A percentile compares a stretch with the other conserved stretches of the same genome.
phyloP scores from a whole-genome alignment of 768 basidiomycete species.

The Hysterangium stoloniferum region DNA sequence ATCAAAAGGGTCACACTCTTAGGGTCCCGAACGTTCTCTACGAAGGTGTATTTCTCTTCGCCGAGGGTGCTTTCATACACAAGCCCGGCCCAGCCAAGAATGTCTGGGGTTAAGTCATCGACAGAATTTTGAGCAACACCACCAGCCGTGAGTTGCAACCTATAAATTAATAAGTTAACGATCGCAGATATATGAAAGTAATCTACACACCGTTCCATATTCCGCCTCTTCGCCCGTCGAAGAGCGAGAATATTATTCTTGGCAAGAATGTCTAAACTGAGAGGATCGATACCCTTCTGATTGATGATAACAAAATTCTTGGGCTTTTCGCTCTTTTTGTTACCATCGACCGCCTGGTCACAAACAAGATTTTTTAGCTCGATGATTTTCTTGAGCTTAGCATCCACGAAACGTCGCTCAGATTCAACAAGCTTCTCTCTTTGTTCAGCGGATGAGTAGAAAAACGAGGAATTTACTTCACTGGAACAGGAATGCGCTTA shows the following conservation, averaged over 20 bases:
- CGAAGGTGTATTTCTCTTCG: slow-evolving; percentile 97
- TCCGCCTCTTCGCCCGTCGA: slow-evolving; percentile 91
- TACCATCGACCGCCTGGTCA: slow-evolving; percentile 80
- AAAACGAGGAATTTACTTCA: slow-evolving; percentile 99
- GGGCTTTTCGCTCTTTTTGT: slow-evolving; percentile 52
- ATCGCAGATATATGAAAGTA: slow-evolving; percentile 8
- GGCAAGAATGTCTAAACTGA: slow-evolving; percentile 90
- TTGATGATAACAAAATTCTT: slow-evolving; percentile 94
- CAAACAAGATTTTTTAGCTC: slow-evolving; percentile 95
- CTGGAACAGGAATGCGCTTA: slow-evolving; percentile 34
- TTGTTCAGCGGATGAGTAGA: slow-evolving; percentile 97
- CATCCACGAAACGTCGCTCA: slow-evolving; percentile 89
- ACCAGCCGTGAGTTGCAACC: slow-evolving; percentile 89
- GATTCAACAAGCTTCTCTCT: slow-evolving; percentile 98
- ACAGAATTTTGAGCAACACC: slow-evolving; percentile 97
- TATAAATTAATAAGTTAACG: slow-evolving; percentile 24
- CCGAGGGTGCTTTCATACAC: slow-evolving; percentile 99
- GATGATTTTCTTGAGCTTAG: slow-evolving; percentile 90
- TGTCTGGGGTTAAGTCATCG: slow-evolving; percentile 85
- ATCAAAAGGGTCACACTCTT: slow-evolving; percentile 94
- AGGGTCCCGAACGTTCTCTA: slow-evolving; percentile 93
- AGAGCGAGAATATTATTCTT: slow-evolving; percentile 96
- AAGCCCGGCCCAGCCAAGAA: slow-evolving; percentile 95
- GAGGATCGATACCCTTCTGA: slow-evolving; percentile 98
- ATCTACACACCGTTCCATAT: slow-evolving; percentile 84